Percentiles rank a stretch among this genome's conserved stretches.
phyloP scores from a whole-genome alignment of 352 stramenopile genomes.

The Globisporangium radiosum region DNA sequence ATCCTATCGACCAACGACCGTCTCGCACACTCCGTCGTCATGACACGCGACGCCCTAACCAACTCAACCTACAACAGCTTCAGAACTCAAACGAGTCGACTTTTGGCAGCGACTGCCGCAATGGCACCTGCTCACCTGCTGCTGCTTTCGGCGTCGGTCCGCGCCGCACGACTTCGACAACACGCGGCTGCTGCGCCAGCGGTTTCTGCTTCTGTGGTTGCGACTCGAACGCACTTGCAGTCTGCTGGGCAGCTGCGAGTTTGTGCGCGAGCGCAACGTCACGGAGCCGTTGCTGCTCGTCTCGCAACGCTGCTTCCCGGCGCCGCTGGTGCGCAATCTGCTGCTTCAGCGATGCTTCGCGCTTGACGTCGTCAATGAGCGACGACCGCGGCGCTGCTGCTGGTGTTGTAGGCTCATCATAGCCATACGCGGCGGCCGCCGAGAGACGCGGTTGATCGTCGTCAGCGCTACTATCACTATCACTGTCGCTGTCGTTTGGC shows the following conservation, averaged over 20 bases:
- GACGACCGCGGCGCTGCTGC: slow-evolving; percentile 38
- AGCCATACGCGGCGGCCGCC: too few relatives aligned
- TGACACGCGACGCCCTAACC: too few relatives aligned
- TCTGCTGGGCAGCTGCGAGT: slow-evolving; percentile 1
- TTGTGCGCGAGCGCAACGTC: slow-evolving; percentile 27
- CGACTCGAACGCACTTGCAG: background rate
- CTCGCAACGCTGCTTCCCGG: slow-evolving; percentile 48
- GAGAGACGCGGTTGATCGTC: too few relatives aligned
- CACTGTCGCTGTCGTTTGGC: too few relatives aligned
- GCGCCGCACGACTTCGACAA: slow-evolving; percentile 25
- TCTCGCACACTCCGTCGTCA: too few relatives aligned
- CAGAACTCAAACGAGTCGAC: slow-evolving; percentile 10
- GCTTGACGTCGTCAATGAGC: slow-evolving; percentile 58
- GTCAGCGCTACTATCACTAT: slow-evolving; percentile 2
- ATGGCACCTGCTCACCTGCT: too few relatives aligned
- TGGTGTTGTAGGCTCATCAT: background rate
- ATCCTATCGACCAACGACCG: background rate
- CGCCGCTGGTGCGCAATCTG: slow-evolving; percentile 54
- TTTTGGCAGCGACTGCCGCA: slow-evolving; percentile 14
- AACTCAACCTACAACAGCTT: background rate
- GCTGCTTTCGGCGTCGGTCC: background rate
- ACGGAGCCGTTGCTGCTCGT: slow-evolving; percentile 40
- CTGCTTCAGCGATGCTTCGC: slow-evolving; percentile 61
- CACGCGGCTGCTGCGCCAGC: background rate
- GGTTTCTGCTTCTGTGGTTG: slow-evolving; percentile 1